These are phyloP conservation scores for Aspergillus olivimuriae DNA, from an alignment of 495 filamentous ascomycete species.

Conservation along the genomic window DNA sequence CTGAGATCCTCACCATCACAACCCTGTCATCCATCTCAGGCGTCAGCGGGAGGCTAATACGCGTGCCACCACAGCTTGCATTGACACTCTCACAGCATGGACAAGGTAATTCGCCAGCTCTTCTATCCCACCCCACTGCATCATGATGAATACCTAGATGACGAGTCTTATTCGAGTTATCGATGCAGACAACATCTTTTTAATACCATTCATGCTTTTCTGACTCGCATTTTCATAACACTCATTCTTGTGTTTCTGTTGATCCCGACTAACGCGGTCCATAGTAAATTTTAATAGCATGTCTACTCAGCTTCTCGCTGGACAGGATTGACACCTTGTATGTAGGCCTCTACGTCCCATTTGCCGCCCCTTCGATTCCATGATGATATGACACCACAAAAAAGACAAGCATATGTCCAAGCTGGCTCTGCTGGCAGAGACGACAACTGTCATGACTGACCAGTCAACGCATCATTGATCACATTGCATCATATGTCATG, in stretches of 20 bases:
- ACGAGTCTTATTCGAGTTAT: slow-evolving; percentile 59
- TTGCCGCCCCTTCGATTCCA: slow-evolving; percentile 9
- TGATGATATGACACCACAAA: slow-evolving; percentile 47
- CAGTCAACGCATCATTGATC: slow-evolving; percentile 15
- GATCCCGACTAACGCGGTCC: slow-evolving; percentile 24
- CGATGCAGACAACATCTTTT: slow-evolving; percentile 52
- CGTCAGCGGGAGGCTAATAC: slow-evolving; percentile 28
- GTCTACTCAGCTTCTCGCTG: neutral
- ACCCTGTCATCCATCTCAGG: slow-evolving; percentile 14
- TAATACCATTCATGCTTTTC: slow-evolving; percentile 55
- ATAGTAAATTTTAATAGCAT: too few species aligned
- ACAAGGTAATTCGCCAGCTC: neutral
- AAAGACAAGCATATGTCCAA: slow-evolving; percentile 61
- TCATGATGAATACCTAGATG: slow-evolving; percentile 53
- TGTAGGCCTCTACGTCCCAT: slow-evolving; percentile 13
- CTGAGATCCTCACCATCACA: slow-evolving; percentile 54
- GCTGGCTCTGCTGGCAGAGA: slow-evolving; percentile 41
- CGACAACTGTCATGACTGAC: slow-evolving; percentile 47
- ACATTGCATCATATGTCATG: too few species aligned
- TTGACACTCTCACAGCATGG: too few species aligned
- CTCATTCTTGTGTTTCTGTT: neutral
- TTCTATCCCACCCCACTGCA: slow-evolving; percentile 21
- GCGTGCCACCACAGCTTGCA: too few species aligned
- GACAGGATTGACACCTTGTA: slow-evolving; percentile 19
- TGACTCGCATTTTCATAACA: slow-evolving; percentile 26